phyloP scores from a whole-genome alignment of 139 green algal genomes.

The Chloropicon primus region DNA sequence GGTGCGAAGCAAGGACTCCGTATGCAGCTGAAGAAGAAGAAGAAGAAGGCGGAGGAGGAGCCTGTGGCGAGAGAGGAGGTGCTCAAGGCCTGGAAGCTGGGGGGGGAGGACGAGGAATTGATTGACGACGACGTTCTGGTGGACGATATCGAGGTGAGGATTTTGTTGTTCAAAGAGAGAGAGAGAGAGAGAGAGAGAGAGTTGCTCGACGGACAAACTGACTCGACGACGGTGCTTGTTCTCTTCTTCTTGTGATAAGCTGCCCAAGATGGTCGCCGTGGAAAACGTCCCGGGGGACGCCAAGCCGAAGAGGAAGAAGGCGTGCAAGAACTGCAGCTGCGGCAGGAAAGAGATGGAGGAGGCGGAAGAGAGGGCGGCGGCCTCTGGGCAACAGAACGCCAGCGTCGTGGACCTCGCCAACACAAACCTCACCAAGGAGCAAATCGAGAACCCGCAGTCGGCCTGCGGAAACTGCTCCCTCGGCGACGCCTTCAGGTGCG shows the following conservation, averaged over 20 bases:
- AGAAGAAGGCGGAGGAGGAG: neutral
- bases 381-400: neutral
- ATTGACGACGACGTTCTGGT: constrained; percentile 61
- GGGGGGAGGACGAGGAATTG: constrained; percentile 16
- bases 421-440: constrained; percentile 59
- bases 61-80: neutral
- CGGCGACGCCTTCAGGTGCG: constrained; percentile 91
- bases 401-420: constrained; percentile 21
- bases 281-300: neutral
- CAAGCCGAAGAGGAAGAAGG: constrained; percentile 55
- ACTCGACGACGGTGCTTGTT: neutral
- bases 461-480: constrained; percentile 66
- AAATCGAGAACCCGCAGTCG: constrained; percentile 81
- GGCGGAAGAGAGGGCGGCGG: constrained; percentile 12
- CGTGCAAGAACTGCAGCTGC: constrained; percentile 93
- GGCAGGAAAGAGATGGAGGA: constrained; percentile 74
- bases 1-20: neutral
- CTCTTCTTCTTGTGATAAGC: neutral
- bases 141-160: constrained; percentile 87
- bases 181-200: constrained; percentile 18
- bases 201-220: constrained; percentile 12
- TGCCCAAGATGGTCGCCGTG: constrained; percentile 20
- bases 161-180: constrained; percentile 82
- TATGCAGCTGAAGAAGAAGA: neutral
- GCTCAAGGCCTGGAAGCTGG: constrained; percentile 18